Conservation (phyloP, 257 asterid genomes). For the Nicotiana tabacum region DNA sequence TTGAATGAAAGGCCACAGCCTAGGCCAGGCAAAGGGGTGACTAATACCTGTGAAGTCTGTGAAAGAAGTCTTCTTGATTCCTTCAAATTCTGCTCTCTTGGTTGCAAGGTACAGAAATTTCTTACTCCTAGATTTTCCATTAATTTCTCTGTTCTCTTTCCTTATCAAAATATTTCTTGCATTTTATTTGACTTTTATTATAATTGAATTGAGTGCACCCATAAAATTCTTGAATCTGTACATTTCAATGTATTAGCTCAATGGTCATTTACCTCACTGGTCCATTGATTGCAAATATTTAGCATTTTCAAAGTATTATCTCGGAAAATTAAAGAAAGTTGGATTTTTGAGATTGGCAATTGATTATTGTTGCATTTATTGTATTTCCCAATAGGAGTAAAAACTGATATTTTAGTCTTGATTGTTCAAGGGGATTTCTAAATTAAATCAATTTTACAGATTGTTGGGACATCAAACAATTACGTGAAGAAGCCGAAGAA, state of each 20-base stretch:
- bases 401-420: no score
- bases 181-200: background rate
- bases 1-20: constrained; percentile 19
- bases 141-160: background rate
- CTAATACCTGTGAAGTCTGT: constrained; percentile 7
- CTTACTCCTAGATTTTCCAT: background rate
- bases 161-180: background rate
- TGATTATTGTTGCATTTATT: background rate
- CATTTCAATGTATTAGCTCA: background rate
- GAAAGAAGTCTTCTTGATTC: constrained; percentile 15
- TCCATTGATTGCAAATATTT: background rate
- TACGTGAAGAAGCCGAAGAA: constrained; percentile 7
- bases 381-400: background rate
- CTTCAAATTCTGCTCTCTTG: constrained; percentile 19
- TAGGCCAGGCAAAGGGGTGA: constrained; percentile 12
- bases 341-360: background rate
- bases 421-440: background rate
- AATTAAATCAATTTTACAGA: background rate
- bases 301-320: background rate
- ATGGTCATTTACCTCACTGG: background rate
- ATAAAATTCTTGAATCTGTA: background rate
- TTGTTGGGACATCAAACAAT: constrained; percentile 14
- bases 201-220: background rate
- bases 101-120: constrained; percentile 10
- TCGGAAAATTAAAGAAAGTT: background rate